These are phyloP conservation scores for Iodosphaeria phyllophila DNA, from an alignment of 2,329 filamentous ascomycete genomes.

Conservation along the genomic window DNA sequence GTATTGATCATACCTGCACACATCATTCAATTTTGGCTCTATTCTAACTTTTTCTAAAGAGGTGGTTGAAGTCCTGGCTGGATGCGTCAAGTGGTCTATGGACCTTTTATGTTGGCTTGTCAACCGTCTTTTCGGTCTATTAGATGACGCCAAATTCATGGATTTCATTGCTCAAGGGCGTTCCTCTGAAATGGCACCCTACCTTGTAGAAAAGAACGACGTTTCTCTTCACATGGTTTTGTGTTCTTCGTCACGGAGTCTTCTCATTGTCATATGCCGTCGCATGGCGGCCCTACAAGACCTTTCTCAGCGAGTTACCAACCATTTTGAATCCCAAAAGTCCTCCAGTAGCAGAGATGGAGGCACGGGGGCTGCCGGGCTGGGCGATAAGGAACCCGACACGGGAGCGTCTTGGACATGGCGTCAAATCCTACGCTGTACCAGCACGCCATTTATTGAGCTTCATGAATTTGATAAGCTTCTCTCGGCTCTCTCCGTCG, in stretches of 20 bases:
- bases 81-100: slow-evolving; percentile 62
- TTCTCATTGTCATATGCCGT: slow-evolving; percentile 50
- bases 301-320: slow-evolving; percentile 27
- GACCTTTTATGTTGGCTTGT: slow-evolving; percentile 47
- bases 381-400: no score
- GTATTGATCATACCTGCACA: slow-evolving; percentile 1
- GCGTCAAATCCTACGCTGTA: slow-evolving; percentile 30
- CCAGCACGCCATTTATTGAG: slow-evolving; percentile 32
- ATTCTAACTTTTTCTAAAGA: slow-evolving; percentile 24
- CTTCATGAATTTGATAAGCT: slow-evolving; percentile 44
- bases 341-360: slow-evolving; percentile 19
- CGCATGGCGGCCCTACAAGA: slow-evolving; percentile 38
- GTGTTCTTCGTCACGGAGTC: slow-evolving; percentile 54
- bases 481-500: slow-evolving; percentile 26
- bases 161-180: slow-evolving; percentile 23
- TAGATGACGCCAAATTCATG: slow-evolving; percentile 31
- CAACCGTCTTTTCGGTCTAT: slow-evolving; percentile 37
- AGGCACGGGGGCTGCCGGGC: slow-evolving; percentile 17
- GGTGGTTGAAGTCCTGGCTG: slow-evolving; percentile 51
- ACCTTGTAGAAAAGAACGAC: slow-evolving; percentile 34
- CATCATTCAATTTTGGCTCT: background rate
- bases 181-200: slow-evolving; percentile 28
- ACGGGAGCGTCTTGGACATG: slow-evolving; percentile 37
- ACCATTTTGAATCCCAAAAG: slow-evolving; percentile 25
- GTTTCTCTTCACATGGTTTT: slow-evolving; percentile 46